Base-by-base conservation (phyloP, 2,329 filamentous ascomycete genomes). In the Hymenoscyphus scutula region DNA sequence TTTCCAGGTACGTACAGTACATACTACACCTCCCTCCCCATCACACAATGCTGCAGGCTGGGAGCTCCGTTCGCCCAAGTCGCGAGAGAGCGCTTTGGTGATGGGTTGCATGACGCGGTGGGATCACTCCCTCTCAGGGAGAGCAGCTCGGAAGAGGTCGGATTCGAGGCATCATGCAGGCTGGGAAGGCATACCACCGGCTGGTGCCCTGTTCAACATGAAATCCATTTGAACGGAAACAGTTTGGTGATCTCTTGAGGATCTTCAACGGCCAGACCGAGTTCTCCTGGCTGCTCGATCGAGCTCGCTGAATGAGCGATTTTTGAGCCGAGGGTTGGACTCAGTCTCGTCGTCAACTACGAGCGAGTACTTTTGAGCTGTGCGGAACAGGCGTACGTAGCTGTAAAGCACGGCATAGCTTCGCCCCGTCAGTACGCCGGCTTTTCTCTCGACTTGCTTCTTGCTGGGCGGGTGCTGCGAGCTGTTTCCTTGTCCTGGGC, bases 111-210 rank as follows among this genome's bases (percentile, higher is more conserved):
- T 54, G 25, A 54, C 45, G 25, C 25, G 29, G 53, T 54, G 53
- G 53, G 53, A 32, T 29, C n/a, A 54, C 53, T 54, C 29, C 13
- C 25, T 32, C 53, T 32, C 53, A 29, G 29, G 29, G 53, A 54
- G 25, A 17, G 27, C 3, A 17, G 27, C 3, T 8, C 53, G 27
- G 29, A 30, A 27, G 25, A 29, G 27, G 29, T 54, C 53, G 53
- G 25, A 29, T 32, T 51, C 19, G 53, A 30, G 25, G 53, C 53
- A 54, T n/a, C 45, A 30, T 54, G 53, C 53, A 54, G 53, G 53
- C 53, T 32, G 25, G 30, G 27, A 29, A 32, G 53, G 53, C 53
- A 54, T 54, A 29, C 53, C 15, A 17, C 15, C 11, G 19, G 45
- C 45, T 51, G 11, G 17, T 48, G 45, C 8, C 45, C 45, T 25